These are phyloP conservation scores for Dinochytrium kinnereticum DNA, from an alignment of 371 early-diverging fungal species.

Conservation along the genomic window DNA sequence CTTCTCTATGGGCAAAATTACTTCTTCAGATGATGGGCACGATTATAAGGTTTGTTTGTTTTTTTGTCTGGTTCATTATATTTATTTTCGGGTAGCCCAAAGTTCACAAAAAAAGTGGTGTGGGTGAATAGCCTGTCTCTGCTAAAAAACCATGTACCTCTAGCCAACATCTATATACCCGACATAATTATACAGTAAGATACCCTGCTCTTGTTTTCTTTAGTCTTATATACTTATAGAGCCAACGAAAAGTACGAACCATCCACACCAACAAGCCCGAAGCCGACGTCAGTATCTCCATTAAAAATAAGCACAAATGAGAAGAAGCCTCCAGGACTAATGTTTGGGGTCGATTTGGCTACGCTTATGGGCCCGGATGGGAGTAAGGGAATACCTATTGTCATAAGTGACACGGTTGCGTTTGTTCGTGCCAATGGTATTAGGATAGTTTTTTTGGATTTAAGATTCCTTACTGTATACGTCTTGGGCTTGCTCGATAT, in stretches of 20 bases:
- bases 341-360: constrained; percentile 69
- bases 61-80: neutral
- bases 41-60: constrained; percentile 70
- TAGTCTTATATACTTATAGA: neutral
- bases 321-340: neutral
- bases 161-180: constrained; percentile 79
- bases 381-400: constrained; percentile 63
- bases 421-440: constrained; percentile 58
- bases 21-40: constrained; percentile 72
- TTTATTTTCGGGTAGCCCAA: constrained; percentile 68
- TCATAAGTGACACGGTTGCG: constrained; percentile 64
- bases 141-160: constrained; percentile 69
- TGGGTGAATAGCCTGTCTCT: constrained; percentile 76
- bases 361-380: constrained; percentile 69
- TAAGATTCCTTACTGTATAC: neutral
- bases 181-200: constrained; percentile 73
- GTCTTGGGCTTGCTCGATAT: neutral
- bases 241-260: constrained; percentile 5
- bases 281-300: no score
- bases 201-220: constrained; percentile 17
- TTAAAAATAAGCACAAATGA: neutral
- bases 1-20: constrained; percentile 70
- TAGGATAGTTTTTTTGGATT: neutral
- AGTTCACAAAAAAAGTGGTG: constrained; percentile 86
- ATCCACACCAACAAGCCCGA: neutral